Percentiles rank a stretch among this genome's conserved stretches.
These are phyloP conservation scores for Botrytis tulipae DNA, from an alignment of 2,329 filamentous ascomycete species.

Conservation along the genomic window DNA sequence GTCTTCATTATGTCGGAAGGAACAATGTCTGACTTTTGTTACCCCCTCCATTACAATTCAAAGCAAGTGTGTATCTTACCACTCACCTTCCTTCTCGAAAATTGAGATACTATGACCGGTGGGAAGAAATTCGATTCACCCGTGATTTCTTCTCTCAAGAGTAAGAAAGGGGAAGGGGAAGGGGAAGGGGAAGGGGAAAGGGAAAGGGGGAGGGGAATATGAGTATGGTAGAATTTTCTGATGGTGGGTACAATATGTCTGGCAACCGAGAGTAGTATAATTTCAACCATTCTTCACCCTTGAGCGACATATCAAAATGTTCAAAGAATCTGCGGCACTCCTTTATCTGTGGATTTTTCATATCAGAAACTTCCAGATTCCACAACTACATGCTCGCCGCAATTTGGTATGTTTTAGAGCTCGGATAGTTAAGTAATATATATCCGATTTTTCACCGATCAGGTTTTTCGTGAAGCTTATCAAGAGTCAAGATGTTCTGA, in stretches of 20 bases:
- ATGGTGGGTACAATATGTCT: not conserved
- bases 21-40: not conserved
- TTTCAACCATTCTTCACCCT: not conserved
- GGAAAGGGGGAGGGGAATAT: not conserved
- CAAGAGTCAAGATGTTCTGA: not conserved
- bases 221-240: not conserved
- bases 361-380: not conserved
- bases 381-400: not conserved
- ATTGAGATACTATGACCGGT: not conserved
- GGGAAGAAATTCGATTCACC: not conserved
- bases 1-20: not conserved
- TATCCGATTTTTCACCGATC: not conserved
- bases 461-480: not conserved
- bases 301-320: not conserved
- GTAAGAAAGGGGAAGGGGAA: not conserved
- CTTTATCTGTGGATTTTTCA: not conserved
- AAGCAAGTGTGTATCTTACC: not conserved
- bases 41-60: not conserved
- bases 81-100: not conserved
- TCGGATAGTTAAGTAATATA: not conserved
- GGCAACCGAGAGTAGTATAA: not conserved
- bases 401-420: not conserved
- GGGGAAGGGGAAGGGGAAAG: not conserved
- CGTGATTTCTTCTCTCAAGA: not conserved
- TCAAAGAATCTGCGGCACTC: not conserved